Base-by-base conservation (phyloP, 2,329 filamentous ascomycete genomes). In the Botrytis fabae region DNA sequence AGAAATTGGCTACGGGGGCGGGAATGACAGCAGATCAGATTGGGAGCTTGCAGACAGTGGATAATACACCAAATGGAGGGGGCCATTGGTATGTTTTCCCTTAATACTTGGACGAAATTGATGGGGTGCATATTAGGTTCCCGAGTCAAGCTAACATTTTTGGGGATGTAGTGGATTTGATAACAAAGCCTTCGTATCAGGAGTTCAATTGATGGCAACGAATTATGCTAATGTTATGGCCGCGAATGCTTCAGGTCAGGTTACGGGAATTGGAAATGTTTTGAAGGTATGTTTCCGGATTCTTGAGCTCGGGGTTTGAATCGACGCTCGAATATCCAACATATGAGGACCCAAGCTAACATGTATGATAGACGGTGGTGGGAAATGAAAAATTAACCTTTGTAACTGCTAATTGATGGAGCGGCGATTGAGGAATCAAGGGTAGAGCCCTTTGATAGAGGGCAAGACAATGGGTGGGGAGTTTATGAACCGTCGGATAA, bases 171-270 rank as follows among this genome's bases (percentile, higher is more conserved):
- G 88, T 81, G 87, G 83, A 70, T 90, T 90, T 73, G 88, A 90
- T 78, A 85, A 82, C 20, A 75, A 85, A 76, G 85, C 80, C 16
- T 90, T 89, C 75, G 84, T 85, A 16, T 84, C 82, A n/a, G 87
- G 88, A 18, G 85, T 89, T 46, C 87, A 89, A 81, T 81, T 87
- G n/a, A 85, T 89, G 81, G 81, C 85, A 14, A 81, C 85, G 44
- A 87, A 84, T 75, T 90, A 85, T 78, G 82, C 83, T 4, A 85
- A 84, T 71, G 82, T 89, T 25, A 85, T 89, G 80, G 85, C 86
- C 76, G 71, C 70, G 4, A 85, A 86, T 48, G 86, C 86, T 0
- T 82, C 84, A 71, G 87, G 87, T 2, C 75, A 82, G 61, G 84
- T 89, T 4, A 76, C 80, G 16, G 86, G 86, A 0, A 84, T 89